Conservation (phyloP, 805 yeast genomes). For the Limtongia smithiae region DNA sequence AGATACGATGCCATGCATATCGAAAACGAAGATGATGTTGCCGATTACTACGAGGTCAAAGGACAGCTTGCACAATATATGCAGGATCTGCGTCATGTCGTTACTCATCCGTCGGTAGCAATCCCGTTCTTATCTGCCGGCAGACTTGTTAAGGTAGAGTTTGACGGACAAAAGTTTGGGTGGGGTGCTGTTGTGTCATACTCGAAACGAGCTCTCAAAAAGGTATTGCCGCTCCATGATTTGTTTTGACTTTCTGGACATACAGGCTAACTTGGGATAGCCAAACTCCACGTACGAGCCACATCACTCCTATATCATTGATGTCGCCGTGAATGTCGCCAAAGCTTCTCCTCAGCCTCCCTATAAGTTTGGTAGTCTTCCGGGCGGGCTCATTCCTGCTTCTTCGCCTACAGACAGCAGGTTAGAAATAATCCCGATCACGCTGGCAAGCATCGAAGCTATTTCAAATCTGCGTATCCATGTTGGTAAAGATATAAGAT, state of each 20-base stretch:
- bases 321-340: constrained; percentile 75
- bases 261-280: too few species aligned
- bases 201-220: constrained; percentile 54
- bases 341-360: constrained; percentile 59
- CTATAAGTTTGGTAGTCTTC: constrained; percentile 68
- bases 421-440: constrained; percentile 78
- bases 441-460: constrained; percentile 67
- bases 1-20: constrained; percentile 51
- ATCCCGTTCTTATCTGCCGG: constrained; percentile 86
- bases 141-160: constrained; percentile 52
- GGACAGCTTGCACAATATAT: constrained; percentile 68
- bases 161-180: constrained; percentile 62
- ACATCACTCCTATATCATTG: constrained; percentile 85
- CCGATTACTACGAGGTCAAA: constrained; percentile 78
- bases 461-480: constrained; percentile 78
- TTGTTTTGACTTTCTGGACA: too few species aligned
- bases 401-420: constrained; percentile 63
- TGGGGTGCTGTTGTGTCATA: constrained; percentile 90
- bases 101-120: constrained; percentile 87
- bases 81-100: constrained; percentile 71
- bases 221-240: too few species aligned
- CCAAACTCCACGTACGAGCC: constrained; percentile 56
- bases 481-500: constrained; percentile 68
- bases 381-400: constrained; percentile 88
- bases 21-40: constrained; percentile 70